Percentiles rank a stretch among this genome's conserved stretches.
These are phyloP conservation scores for Dictyostelium discoideum DNA, from an alignment of 78 protist genomes.

Conservation along the genomic window DNA sequence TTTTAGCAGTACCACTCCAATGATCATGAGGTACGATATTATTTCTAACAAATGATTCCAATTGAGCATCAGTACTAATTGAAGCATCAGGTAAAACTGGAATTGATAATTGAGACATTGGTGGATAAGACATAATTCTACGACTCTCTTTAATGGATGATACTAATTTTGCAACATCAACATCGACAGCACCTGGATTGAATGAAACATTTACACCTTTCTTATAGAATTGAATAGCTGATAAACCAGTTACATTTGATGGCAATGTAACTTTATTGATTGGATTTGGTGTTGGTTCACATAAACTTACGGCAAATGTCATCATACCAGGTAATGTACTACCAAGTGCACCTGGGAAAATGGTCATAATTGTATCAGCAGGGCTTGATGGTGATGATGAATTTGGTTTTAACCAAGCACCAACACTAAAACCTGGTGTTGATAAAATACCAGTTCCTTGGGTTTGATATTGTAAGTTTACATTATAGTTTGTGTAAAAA, in stretches of 20 bases:
- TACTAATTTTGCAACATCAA: slow-evolving; percentile 9
- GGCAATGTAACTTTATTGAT: neutral
- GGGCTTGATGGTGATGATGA: neutral
- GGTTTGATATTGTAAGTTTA: neutral
- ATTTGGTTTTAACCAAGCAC: slow-evolving; percentile 45
- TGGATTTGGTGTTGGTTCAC: slow-evolving; percentile 24
- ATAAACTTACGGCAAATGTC: slow-evolving; percentile 10
- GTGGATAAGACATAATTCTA: slow-evolving; percentile 55
- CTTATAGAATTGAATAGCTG: neutral
- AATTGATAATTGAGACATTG: slow-evolving; percentile 3
- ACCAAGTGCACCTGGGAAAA: slow-evolving; percentile 59
- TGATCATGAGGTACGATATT: slow-evolving; percentile 25
- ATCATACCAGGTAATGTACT: slow-evolving; percentile 19
- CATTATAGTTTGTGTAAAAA: slow-evolving; percentile 3
- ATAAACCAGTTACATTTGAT: neutral
- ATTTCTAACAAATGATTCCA: slow-evolving; percentile 33
- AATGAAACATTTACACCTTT: neutral
- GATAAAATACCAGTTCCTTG: slow-evolving; percentile 50
- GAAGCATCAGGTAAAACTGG: slow-evolving; percentile 19
- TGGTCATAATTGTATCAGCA: slow-evolving; percentile 24
- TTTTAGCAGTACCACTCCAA: slow-evolving; percentile 60
- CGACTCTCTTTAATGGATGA: slow-evolving; percentile 24
- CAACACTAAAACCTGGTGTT: slow-evolving; percentile 63
- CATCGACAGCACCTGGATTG: neutral
- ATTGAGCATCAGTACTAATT: neutral